Evolutionary conservation across 164 flowering plant genomes (phyloP).

Genomic region (Vitis riparia): DNA sequence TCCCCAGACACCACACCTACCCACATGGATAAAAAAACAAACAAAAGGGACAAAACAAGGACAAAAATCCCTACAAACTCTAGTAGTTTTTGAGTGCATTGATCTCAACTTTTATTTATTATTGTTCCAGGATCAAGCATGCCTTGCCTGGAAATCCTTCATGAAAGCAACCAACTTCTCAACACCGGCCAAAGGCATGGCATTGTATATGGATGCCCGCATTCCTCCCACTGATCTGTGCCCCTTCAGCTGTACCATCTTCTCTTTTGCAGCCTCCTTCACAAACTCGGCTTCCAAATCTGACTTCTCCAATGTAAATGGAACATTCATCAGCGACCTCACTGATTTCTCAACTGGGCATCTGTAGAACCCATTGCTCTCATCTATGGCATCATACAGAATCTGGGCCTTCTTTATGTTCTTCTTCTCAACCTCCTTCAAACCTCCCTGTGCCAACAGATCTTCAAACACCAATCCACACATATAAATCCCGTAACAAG

Average conservation of each 20-base stretch:
- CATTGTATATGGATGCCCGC: slow-evolving; percentile 97
- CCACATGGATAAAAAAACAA: too few species aligned
- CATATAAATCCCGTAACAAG: slow-evolving; percentile 40
- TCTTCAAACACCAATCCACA: slow-evolving; percentile 47
- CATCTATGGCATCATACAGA: slow-evolving; percentile 74
- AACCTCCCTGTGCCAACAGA: slow-evolving; percentile 67
- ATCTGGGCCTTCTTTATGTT: slow-evolving; percentile 71
- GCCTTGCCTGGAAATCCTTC: slow-evolving; percentile 92
- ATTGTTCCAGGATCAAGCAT: slow-evolving; percentile 31
- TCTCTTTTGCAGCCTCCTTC: slow-evolving; percentile 84
- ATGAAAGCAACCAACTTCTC: slow-evolving; percentile 94
- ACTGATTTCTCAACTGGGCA: slow-evolving; percentile 94
- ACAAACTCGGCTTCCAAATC: slow-evolving; percentile 87
- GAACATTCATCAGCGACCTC: slow-evolving; percentile 96
- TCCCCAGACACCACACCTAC: too few species aligned
- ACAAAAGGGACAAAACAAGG: neutral
- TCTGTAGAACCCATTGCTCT: slow-evolving; percentile 79
- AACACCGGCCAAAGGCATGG: slow-evolving; percentile 95
- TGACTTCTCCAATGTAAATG: slow-evolving; percentile 82
- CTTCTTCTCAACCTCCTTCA: slow-evolving; percentile 86
- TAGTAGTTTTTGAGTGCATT: too few species aligned
- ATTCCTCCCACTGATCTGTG: slow-evolving; percentile 97
- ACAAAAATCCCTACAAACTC: slow-evolving; percentile 7
- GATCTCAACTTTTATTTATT: neutral
- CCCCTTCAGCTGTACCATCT: slow-evolving; percentile 96